Evolutionary conservation across 805 yeast species (phyloP), one percentile per base, ranked within the genome.

Genomic region (Saccharomycopsis oosterbeekiorum): DNA sequence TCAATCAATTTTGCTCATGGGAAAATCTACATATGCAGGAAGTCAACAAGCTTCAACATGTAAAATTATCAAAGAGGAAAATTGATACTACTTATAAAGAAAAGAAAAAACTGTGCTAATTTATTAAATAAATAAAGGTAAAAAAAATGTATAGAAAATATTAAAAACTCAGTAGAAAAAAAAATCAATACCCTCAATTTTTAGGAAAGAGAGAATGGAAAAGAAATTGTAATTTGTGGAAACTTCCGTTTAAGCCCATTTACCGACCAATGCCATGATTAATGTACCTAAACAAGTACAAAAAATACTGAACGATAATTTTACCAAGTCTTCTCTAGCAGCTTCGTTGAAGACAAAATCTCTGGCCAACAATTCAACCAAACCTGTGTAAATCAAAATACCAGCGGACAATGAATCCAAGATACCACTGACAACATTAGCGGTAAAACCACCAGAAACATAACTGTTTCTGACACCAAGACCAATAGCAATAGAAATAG

Each of bases 341-440:
- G 66, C 73, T 4, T 64, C 65, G 29, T 62, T 62, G 68, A 76
- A 82, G 58, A 86, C 73, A 67, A 84, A 86, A 69, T 87, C 93
- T 64, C 85, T 83, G 2, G 91, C 93, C 76, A 87, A 74, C 62
- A 87, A 76, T 73, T 87, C 93, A 36, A 87, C 90, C 60, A 86
- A 71, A 56, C 90, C 88, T 54, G 89, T 84, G 72, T 86, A 87
- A 50, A 87, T 73, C 66, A 87, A 75, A 62, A 87, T 80, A 47
- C 93, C 93, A 1, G 90, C 81, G 24, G 91, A 85, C 60, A 86
- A 77, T 1, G 89, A 74, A 70, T 87, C 91, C 61, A 86, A 78
- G 0, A 83, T 79, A 56, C 93, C 93, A 59, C 80, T 77, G 4
- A 84, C 77, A 53, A 86, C 76, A 56, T 78, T 75, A 0, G 87